Percentiles rank a stretch among this genome's conserved stretches.
Conservation (phyloP, 2,329 filamentous ascomycete genomes). For the Botrytis squamosa region DNA sequence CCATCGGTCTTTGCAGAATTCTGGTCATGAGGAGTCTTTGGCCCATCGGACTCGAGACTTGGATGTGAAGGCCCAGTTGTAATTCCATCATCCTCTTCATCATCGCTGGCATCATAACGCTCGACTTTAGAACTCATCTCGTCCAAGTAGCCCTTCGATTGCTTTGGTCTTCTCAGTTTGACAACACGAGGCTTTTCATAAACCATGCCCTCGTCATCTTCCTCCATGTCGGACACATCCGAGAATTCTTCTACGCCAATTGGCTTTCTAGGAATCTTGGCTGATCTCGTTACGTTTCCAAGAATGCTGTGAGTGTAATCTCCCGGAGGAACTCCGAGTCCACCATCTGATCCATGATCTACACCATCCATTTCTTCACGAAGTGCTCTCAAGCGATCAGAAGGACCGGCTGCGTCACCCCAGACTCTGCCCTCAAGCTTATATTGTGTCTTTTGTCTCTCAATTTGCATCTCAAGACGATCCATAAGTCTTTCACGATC, state of each 20-base stretch:
- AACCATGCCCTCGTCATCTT: slow-evolving; percentile 54
- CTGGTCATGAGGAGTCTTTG: slow-evolving; percentile 51
- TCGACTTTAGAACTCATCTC: slow-evolving; percentile 77
- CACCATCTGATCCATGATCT: slow-evolving; percentile 42
- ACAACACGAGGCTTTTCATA: slow-evolving; percentile 74
- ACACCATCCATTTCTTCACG: slow-evolving; percentile 89
- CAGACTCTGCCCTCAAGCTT: slow-evolving; percentile 93
- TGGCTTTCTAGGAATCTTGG: slow-evolving; percentile 56
- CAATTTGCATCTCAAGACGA: slow-evolving; percentile 89
- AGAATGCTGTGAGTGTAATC: slow-evolving; percentile 73
- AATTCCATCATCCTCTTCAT: slow-evolving; percentile 57
- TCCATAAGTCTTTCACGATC: slow-evolving; percentile 92
- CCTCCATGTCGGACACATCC: slow-evolving; percentile 38
- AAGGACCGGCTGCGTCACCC: slow-evolving; percentile 79
- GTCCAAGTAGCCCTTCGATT: slow-evolving; percentile 59
- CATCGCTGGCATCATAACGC: slow-evolving; percentile 58
- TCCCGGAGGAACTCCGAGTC: slow-evolving; percentile 48
- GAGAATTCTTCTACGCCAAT: slow-evolving; percentile 42
- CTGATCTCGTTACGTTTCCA: slow-evolving; percentile 65
- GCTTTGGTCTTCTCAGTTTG: slow-evolving; percentile 68
- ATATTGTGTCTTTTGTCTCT: slow-evolving; percentile 95
- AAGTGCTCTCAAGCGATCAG: slow-evolving; percentile 85
- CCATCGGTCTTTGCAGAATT: slow-evolving; percentile 26
- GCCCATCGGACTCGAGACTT: slow-evolving; percentile 65
- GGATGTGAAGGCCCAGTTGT: slow-evolving; percentile 75